Evolutionary conservation across 441 rosid genomes (phyloP), one percentile per base, ranked within the genome.

Genomic region (Populus hybrid): DNA sequence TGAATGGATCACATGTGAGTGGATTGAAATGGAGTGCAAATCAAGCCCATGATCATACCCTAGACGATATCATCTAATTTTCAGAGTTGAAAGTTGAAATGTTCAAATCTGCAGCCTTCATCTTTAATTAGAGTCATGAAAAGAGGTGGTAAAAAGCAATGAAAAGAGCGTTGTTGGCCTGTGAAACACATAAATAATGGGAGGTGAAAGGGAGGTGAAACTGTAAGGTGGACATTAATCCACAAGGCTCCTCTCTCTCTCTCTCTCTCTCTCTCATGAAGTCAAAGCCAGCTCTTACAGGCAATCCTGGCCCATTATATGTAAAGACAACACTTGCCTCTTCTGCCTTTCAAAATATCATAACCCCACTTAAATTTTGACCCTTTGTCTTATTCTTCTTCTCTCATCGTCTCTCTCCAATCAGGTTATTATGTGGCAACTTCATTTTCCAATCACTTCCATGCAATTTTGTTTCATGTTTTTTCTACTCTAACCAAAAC

Each of bases 81-180:
- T 63, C 67, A 76, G 74, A 75, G 36, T 80, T 82, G 38, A 76
- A 83, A 79, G 40, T 80, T 73, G 50, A 72, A 74, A 80, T 8
- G 34, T 69, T 69, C 12, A 76, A 75, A 80, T 42, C 1, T 11
- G 67, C 59, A 72, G 68, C 67, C 20, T 30, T 35, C 30, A 9
- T 35, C 72, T 78, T 85, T 87, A 81, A 87, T 85, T 87, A 80
- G 78, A 65, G 61, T 88, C 91, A 87, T 87, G 91, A 88, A 79
- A 86, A 88, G 85, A 36, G 79, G 80, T 71, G 85, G 85, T 71
- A 83, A 84, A 40, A 83, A 78, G 67, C 59, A 78, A 75, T 84
- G 74, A 14, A 71, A 82, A 86, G 89, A 85, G 87, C 86, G 82
- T 77, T 80, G 76, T 1, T 57, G 72, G 72, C 86, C 79, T 86